phyloP scores from a whole-genome alignment of 352 stramenopile genomes.

The Pythium sp. region DNA sequence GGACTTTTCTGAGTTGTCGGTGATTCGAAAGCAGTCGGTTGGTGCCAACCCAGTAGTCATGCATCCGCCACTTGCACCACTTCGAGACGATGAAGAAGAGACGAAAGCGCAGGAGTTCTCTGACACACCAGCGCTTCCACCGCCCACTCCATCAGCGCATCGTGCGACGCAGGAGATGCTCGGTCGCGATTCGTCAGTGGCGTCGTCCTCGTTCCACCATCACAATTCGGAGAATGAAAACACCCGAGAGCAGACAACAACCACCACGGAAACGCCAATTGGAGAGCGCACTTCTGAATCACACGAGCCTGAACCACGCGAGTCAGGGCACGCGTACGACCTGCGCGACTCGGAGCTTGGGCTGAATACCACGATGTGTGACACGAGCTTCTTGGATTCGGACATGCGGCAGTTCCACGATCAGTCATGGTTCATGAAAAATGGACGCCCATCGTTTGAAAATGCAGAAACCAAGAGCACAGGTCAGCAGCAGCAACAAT shows the following conservation, averaged over 20 bases:
- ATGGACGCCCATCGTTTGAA: not conserved
- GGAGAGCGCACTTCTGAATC: conserved; percentile 7
- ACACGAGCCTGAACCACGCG: not conserved
- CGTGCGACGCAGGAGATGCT: conserved; percentile 31
- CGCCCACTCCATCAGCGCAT: conserved; percentile 43
- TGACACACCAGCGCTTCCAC: conserved; percentile 36
- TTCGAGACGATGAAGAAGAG: conserved; percentile 38
- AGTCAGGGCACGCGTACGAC: conserved; percentile 24
- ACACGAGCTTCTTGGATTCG: conserved; percentile 57
- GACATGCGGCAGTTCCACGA: conserved; percentile 78
- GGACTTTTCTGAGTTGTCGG: conserved; percentile 6
- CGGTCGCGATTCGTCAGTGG: conserved; percentile 29
- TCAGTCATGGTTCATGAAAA: conserved; percentile 40
- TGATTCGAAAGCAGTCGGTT: conserved; percentile 7
- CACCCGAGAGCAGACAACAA: not conserved
- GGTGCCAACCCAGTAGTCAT: not conserved
- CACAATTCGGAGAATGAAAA: not conserved
- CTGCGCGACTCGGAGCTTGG: conserved; percentile 39
- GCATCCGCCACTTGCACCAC: conserved; percentile 12
- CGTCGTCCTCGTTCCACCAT: conserved; percentile 17
- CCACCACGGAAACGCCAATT: not conserved
- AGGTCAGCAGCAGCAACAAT: not conserved
- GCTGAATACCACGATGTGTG: conserved; percentile 52
- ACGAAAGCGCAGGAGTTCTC: conserved; percentile 54
- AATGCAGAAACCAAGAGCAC: not conserved